A percentile compares a stretch with the other conserved stretches of the same genome.
phyloP scores from a whole-genome alignment of 2,329 filamentous ascomycete species.

The Penicillium olsonii region DNA sequence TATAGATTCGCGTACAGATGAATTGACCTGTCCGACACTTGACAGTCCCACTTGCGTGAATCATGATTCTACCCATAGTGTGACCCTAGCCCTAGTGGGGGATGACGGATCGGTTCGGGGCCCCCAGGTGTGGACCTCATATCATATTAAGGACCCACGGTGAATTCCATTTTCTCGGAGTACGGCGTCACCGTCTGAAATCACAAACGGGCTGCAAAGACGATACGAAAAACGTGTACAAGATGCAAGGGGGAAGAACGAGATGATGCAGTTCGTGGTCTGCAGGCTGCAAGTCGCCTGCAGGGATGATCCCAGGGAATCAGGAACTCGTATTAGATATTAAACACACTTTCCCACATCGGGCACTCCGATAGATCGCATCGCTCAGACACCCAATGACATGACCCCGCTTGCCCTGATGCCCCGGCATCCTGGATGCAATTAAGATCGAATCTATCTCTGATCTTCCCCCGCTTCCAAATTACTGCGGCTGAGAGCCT shows the following conservation, averaged over 20 bases:
- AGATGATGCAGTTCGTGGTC: slow-evolving; percentile 7
- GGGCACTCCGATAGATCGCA: slow-evolving; percentile 16
- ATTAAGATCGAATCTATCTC: slow-evolving; percentile 10
- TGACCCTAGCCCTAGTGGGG: neutral
- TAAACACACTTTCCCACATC: slow-evolving; percentile 4
- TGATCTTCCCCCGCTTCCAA: slow-evolving; percentile 9
- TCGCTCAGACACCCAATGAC: slow-evolving; percentile 15
- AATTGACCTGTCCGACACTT: slow-evolving; percentile 15
- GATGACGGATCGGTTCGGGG: slow-evolving; percentile 6
- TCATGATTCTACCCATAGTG: neutral
- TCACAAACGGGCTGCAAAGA: too few species aligned
- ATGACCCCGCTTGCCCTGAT: neutral
- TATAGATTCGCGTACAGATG: neutral
- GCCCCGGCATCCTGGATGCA: slow-evolving; percentile 10
- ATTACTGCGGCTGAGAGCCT: slow-evolving; percentile 17
- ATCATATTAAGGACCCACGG: slow-evolving; percentile 1
- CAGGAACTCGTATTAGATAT: neutral
- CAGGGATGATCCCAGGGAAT: slow-evolving; percentile 10
- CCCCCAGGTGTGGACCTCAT: slow-evolving; percentile 3
- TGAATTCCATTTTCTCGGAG: neutral
- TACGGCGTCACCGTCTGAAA: neutral
- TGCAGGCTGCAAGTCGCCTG: neutral
- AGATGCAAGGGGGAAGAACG: slow-evolving; percentile 15
- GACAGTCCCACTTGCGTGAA: slow-evolving; percentile 1
- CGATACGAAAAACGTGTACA: slow-evolving; percentile 3